These are phyloP conservation scores for Rhizopogon parksii DNA, from an alignment of 1,284 basidiomycete species.

Conservation along the genomic window DNA sequence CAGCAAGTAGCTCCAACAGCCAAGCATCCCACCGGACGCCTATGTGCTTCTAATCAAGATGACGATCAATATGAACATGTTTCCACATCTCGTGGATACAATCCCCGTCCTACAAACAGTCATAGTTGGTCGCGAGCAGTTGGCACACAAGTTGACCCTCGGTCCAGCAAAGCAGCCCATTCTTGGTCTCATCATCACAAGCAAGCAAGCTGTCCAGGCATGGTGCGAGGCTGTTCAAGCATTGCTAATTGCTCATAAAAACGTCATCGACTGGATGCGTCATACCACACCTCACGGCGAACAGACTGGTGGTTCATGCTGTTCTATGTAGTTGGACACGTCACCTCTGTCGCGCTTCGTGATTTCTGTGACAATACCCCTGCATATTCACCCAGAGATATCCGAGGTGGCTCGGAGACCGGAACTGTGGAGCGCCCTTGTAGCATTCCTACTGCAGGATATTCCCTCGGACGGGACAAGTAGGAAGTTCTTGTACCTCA, in stretches of 20 bases:
- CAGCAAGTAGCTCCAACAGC: too few species aligned
- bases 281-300: slow-evolving; percentile 11
- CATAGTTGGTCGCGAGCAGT: slow-evolving; percentile 40
- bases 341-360: slow-evolving; percentile 40
- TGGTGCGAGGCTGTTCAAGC: slow-evolving; percentile 43
- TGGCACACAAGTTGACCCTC: slow-evolving; percentile 36
- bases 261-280: too few species aligned
- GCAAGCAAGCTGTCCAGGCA: slow-evolving; percentile 62
- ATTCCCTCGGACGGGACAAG: slow-evolving; percentile 14
- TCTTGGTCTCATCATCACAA: slow-evolving; percentile 65
- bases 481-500: slow-evolving; percentile 56
- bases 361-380: slow-evolving; percentile 27
- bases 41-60: too few species aligned
- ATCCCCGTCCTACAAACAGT: slow-evolving; percentile 58
- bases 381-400: slow-evolving; percentile 26
- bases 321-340: slow-evolving; percentile 70
- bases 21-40: too few species aligned
- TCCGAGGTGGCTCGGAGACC: too few species aligned
- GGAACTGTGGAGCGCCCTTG: slow-evolving; percentile 32
- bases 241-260: slow-evolving; percentile 7
- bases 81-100: slow-evolving; percentile 40
- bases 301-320: slow-evolving; percentile 48
- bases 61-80: slow-evolving; percentile 46
- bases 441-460: slow-evolving; percentile 53
- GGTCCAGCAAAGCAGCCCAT: slow-evolving; percentile 33